Percentiles rank a stretch among this genome's conserved stretches.
These are phyloP conservation scores for Lactarius sp. DNA, from an alignment of 768 basidiomycete genomes.

Conservation along the genomic window DNA sequence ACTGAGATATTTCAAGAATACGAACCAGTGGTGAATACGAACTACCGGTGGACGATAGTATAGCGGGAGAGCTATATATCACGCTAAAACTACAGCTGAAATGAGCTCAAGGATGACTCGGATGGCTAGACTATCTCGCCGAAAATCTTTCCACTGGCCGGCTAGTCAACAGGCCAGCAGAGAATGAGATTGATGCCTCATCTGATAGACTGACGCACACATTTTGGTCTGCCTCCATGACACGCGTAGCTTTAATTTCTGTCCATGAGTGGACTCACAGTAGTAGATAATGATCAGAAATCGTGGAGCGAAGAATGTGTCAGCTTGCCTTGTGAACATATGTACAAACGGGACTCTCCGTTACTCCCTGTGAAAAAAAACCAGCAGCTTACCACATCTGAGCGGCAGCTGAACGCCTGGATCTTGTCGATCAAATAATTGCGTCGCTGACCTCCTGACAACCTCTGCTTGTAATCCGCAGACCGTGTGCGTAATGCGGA, in stretches of 20 bases:
- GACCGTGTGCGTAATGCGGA: constrained; percentile 78
- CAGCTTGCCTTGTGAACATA: constrained; percentile 69
- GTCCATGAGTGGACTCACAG: constrained; percentile 70
- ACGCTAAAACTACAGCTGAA: not conserved
- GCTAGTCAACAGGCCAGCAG: not conserved
- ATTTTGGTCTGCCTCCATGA: constrained; percentile 76
- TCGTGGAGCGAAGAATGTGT: not conserved
- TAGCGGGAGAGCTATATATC: not conserved
- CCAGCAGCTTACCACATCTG: constrained; percentile 51
- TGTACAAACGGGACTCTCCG: constrained; percentile 56
- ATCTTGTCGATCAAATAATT: not conserved
- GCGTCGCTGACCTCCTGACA: constrained; percentile 44
- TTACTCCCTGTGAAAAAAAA: constrained; percentile 51
- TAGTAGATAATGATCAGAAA: not conserved
- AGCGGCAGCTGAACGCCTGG: constrained; percentile 31
- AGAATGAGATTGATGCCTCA: not conserved
- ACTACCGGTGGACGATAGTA: no score
- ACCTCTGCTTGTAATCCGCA: constrained; percentile 67
- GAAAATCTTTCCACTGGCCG: constrained; percentile 29
- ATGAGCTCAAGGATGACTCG: not conserved
- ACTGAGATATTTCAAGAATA: no score
- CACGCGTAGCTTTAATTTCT: constrained; percentile 74
- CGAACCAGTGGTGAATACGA: no score
- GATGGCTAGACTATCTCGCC: constrained; percentile 26
- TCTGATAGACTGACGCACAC: constrained; percentile 31